Conservation (phyloP, 768 basidiomycete species). For the Ramaria sp. region DNA sequence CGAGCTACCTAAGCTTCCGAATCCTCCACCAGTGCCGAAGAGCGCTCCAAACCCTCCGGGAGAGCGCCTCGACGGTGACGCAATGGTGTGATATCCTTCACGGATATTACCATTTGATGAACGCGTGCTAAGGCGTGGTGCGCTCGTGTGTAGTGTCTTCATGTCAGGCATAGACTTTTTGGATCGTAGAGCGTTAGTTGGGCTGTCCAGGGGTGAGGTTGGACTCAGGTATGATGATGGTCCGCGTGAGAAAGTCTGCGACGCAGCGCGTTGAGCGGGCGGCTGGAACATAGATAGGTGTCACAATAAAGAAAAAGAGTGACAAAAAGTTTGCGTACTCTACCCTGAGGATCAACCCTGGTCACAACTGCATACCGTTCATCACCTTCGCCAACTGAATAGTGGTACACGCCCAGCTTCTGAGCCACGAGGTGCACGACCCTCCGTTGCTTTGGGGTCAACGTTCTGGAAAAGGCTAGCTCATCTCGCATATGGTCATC, state of each 20-base stretch:
- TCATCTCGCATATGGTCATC: constrained; percentile 97
- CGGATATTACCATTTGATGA: constrained; percentile 86
- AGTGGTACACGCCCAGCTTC: constrained; percentile 91
- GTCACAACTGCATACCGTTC: constrained; percentile 92
- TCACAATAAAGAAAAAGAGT: neutral
- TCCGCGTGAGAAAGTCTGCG: constrained; percentile 70
- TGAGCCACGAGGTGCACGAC: constrained; percentile 95
- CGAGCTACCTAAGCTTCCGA: constrained; percentile 26
- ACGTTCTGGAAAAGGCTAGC: constrained; percentile 86
- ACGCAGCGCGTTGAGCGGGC: constrained; percentile 21
- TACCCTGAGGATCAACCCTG: constrained; percentile 65
- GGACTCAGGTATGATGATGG: constrained; percentile 72
- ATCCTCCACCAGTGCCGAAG: constrained; percentile 42
- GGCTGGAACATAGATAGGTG: neutral
- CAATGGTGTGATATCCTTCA: constrained; percentile 77
- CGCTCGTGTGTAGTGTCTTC: constrained; percentile 73
- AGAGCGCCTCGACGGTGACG: constrained; percentile 68
- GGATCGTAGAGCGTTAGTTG: constrained; percentile 53
- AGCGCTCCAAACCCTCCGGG: constrained; percentile 63
- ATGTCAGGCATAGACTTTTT: constrained; percentile 99
- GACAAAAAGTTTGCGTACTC: constrained; percentile 35
- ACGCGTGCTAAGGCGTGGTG: constrained; percentile 68
- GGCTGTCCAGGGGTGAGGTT: constrained; percentile 24
- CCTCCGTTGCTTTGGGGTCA: constrained; percentile 76
- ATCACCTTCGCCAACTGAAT: constrained; percentile 86